Base-by-base conservation (phyloP, 177 flowering plant species). In the Vitis hybrid region DNA sequence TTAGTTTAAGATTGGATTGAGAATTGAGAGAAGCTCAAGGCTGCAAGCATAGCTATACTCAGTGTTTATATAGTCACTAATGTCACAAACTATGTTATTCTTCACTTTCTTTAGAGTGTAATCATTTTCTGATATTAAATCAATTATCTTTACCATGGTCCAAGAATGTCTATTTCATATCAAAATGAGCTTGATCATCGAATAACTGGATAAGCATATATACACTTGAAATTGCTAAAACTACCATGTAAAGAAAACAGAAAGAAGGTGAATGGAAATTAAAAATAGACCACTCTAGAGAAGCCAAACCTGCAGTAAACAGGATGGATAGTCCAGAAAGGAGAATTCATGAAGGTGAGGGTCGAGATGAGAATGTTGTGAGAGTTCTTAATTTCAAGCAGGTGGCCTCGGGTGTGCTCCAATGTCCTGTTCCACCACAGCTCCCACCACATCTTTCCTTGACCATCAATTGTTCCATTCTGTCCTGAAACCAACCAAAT, bases 261-360 rank as follows among this genome's bases (percentile, higher is more conserved):
- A 69, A 64, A 11, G 62, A 59, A 13, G 30, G 1, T 13, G 49
- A 27, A 57, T 21, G 10, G 6, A 56, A 17, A 67, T 74, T 8
- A 51, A 35, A 51, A 40, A 40, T 40, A 40, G 46, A 7, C 46
- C 46, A 40, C 46, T 40, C 9, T 6, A 40, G 30, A 57, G 32
- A 60, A 65, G 40, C 35, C 59, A 49, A 35, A 96, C 99, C 99
- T 93, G 95, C 92, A 90, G 67, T 90, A 96, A 73, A 93, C 91
- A 68, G 99, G 99, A 77, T 96, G 99, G 68, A 93, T 80, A 21
- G 98, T 96, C 99, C 99, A 96, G 72, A 96, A 96, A 12, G 99
- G 98, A 59, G 98, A 93, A 74, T 93, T 93, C 40, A 58, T 84
- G 73, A 96, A 88, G 40, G 98, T 96, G 72, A 96, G 90, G 74